These are phyloP conservation scores for Penicillium odoratum DNA, from an alignment of 495 filamentous ascomycete species.

Conservation along the genomic window DNA sequence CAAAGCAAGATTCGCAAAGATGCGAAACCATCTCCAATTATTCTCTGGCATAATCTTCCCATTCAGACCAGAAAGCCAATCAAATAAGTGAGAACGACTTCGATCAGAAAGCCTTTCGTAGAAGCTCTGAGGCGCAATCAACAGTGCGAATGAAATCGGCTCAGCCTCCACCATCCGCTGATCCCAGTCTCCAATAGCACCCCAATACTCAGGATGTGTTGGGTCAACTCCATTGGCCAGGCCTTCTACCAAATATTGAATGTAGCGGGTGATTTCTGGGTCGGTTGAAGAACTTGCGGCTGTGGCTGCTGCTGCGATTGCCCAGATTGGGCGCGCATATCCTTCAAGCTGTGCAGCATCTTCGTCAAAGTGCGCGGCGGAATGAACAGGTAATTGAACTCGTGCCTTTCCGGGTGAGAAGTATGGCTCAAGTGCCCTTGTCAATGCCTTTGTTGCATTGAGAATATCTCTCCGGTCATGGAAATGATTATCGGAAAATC, in stretches of 20 bases:
- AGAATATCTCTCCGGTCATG: neutral
- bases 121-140: conserved; percentile 14
- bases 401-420: neutral
- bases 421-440: neutral
- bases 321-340: conserved; percentile 21
- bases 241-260: neutral
- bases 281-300: neutral
- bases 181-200: conserved; percentile 17
- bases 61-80: neutral
- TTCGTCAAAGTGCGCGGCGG: conserved; percentile 16
- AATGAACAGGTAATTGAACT: conserved; percentile 2
- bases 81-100: neutral
- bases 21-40: neutral
- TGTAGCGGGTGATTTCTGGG: neutral
- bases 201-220: conserved; percentile 21
- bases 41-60: neutral
- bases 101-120: neutral
- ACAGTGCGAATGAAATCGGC: conserved; percentile 23
- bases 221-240: conserved; percentile 14
- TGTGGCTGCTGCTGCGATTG: neutral
- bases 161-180: conserved; percentile 30
- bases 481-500: neutral
- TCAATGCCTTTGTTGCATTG: neutral
- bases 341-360: conserved; percentile 19
- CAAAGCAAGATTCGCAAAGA: neutral